Evolutionary conservation across 345 rosid genomes (phyloP), one percentile per base, ranked within the genome.

Genomic region (Rhodomyrtus tomentosa): DNA sequence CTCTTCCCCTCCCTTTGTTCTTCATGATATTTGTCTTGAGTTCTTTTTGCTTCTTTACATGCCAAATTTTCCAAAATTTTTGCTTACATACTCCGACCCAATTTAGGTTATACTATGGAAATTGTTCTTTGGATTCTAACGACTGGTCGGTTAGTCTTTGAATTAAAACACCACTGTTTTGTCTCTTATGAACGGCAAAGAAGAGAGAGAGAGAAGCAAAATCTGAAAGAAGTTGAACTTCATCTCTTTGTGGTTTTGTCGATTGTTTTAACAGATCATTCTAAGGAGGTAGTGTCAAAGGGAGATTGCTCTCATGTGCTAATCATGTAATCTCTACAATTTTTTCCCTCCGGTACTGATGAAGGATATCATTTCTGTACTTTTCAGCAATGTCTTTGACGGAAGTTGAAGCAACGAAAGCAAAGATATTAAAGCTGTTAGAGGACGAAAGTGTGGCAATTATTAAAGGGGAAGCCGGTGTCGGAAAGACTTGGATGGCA

Each of bases 401-500:
- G 36, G 2, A n/a, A 55, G 18, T 52, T 10, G 48, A 15, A 56
- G 73, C 10, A 50, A 24, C 14, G 4, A 83, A 83, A 22, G 4
- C 2, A 25, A 1, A 80, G 13, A 74, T 88, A 55, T n/a, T 82
- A 32, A 1, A 59, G 32, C 81, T n/a, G 50, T 50, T 88, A n/a
- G 2, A 38, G 15, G 48, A 82, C 24, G 38, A 29, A 5, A 27
- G 25, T 8, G 84, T 1, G 29, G 2, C 51, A 83, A 85, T 91
- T 38, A 68, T 92, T 32, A 49, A 20, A 18, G 92, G 94, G 58
- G 36, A 81, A 22, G 81, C 85, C 58, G 92, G 95, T 72, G 86
- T 84, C 0, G 95, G 94, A 82, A 92, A 92, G 88, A 91, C 94
- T 6, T 84, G 93, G 92, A 52, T 90, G 82, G 92, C 94, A 27